Evolutionary conservation across 2,329 filamentous ascomycete species (phyloP), one percentile per base, ranked within the genome.

Genomic region (Sarocladium kiliense): DNA sequence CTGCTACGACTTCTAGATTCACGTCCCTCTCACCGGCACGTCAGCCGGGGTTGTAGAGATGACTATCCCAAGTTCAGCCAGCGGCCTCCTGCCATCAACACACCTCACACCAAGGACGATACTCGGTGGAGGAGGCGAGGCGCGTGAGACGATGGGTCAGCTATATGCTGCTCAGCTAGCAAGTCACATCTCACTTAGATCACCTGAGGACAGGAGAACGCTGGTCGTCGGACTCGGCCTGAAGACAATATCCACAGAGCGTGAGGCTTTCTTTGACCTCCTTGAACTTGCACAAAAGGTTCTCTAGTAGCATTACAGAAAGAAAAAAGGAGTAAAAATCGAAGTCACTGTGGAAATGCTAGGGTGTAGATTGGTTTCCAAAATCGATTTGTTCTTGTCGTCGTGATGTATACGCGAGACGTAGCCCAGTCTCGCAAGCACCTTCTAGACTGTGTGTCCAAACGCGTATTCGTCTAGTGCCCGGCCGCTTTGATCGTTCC

Each of bases 131-230:
- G 91, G 92, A 45, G 85, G 87, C 30, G 79, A 87, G 54, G 85
- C 89, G 47, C 81, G 91, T 42, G 91, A 97, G 65, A 89, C 88
- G 0, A 71, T 95, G 4, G 93, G 91, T 1, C 92, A 97, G 68
- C 82, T 97, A 1, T 87, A 95, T 65, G 92, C 92, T 2, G 89
- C 89, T 42, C 93, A 97, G 65, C 87, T 97, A 61, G 94, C 88
- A 4, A 95, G 86, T 64, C 82, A 87, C 37, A 81, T 99, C 57
- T 79, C 86, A 18, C 82, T 87, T 57, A 85, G 85, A 59, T 79
- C 88, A 54, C 85, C 90, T 1, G 77, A 84, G 47, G 82, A 86
- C 59, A 74, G 74, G 55, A 76, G 85, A 41, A 85, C 76, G 2
- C 67, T 88, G n/a, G 72, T 88, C 10, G 68, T 87, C 2, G 85